phyloP scores from a whole-genome alignment of 495 filamentous ascomycete species.

The Schizothecium vesticola region DNA sequence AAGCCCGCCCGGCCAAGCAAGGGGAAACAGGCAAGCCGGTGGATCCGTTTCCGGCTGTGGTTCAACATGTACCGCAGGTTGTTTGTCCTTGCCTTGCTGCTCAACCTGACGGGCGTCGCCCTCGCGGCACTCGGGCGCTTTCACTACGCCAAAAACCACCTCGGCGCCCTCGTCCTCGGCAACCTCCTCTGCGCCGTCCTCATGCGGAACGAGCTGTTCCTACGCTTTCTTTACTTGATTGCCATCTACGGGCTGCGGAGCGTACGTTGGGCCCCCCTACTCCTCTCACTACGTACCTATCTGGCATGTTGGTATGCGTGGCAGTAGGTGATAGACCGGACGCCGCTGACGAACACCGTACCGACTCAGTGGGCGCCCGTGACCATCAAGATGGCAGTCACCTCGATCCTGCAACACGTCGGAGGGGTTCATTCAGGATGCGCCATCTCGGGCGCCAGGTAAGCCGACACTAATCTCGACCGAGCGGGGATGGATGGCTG shows the following conservation, averaged over 20 bases:
- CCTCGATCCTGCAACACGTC: slow-evolving; percentile 40
- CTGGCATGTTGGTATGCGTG: too few relatives aligned
- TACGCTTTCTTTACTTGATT: slow-evolving; percentile 37
- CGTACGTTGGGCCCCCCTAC: too few relatives aligned
- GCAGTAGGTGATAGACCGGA: too few relatives aligned
- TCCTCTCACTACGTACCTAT: too few relatives aligned
- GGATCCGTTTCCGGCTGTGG: slow-evolving; percentile 38
- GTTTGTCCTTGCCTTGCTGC: slow-evolving; percentile 36
- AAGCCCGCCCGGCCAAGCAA: slow-evolving; percentile 20
- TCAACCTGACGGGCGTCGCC: slow-evolving; percentile 38
- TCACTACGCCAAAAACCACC: slow-evolving; percentile 37
- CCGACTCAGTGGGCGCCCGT: slow-evolving; percentile 41
- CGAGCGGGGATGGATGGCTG: not conserved
- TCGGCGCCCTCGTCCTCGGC: slow-evolving; percentile 40
- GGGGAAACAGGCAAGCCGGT: slow-evolving; percentile 30
- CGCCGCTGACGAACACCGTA: too few relatives aligned
- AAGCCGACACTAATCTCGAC: slow-evolving; percentile 20
- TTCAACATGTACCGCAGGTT: slow-evolving; percentile 46
- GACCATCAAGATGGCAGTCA: slow-evolving; percentile 33
- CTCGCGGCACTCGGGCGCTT: slow-evolving; percentile 33
- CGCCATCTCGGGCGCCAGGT: slow-evolving; percentile 39
- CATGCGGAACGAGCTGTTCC: slow-evolving; percentile 41
- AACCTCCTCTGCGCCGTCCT: too few relatives aligned
- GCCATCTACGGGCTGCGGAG: slow-evolving; percentile 38
- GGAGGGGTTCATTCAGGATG: slow-evolving; percentile 44